Base-by-base conservation (phyloP, 495 filamentous ascomycete genomes). In the Elaphomyces granulatus region DNA sequence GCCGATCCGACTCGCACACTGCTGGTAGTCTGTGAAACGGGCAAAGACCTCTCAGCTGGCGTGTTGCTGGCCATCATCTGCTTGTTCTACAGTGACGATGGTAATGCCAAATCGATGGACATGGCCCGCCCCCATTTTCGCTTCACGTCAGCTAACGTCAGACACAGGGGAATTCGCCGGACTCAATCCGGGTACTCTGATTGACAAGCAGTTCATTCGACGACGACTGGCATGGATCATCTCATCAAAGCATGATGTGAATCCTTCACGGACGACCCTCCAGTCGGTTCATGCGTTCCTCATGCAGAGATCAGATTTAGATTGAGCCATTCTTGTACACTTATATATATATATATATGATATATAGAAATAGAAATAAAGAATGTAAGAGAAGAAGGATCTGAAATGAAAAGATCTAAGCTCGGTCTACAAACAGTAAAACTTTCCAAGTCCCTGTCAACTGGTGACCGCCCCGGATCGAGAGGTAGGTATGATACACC, bases 241-340 rank as follows among this genome's bases (percentile, higher is more conserved):
- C 43, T 77, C 71, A 12, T 74, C 77, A 0, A 69, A 77, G 46
- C 77, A 81, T 15, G 77, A 79, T 44, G 77, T 77, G 12, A 92
- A 90, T 52, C 86, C 86, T 0, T 80, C 75, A 44, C 67, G 88
- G 31, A 68, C 78, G 20, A 93, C 85, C 1, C 58, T 96, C 36
- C 83, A 93, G 54, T 80, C 78, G 40, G 77, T 95, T 30, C 93
- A 95, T 59, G 78, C 80, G 30, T 93, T 84, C 46, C 61, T 96
- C 34, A 90, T 96, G 76, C 47, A 62, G 40, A 47, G 51, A 33
- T 56, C 55, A 30, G 53, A 64, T 53, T 61, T n/a, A n/a, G n/a
- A n/a, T n/a, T n/a, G n/a, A n/a, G n/a, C n/a, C 21, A 21, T 17
- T 28, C n/a, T 42, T 12, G 19, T 15, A 38, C 20, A 15, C n/a